These are phyloP conservation scores for Diaporthe sp. DNA, from an alignment of 2,329 filamentous ascomycete genomes.

Conservation along the genomic window DNA sequence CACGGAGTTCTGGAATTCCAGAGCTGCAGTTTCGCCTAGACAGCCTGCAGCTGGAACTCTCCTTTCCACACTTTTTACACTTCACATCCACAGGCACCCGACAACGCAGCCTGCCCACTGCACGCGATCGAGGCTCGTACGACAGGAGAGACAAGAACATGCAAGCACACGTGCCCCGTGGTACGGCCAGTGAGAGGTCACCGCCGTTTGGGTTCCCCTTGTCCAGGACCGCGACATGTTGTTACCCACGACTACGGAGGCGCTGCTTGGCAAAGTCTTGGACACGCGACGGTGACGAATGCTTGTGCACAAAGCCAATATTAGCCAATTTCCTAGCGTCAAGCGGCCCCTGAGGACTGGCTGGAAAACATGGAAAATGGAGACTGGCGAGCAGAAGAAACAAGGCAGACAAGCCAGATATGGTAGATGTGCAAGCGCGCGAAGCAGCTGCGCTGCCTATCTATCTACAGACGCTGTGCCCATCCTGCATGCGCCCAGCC, in stretches of 20 bases:
- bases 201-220: neutral
- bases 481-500: neutral
- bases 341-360: slow-evolving; percentile 29
- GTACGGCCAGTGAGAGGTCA: neutral
- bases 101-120: neutral
- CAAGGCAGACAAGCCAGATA: neutral
- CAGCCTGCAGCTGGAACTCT: neutral
- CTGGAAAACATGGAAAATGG: neutral
- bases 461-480: neutral
- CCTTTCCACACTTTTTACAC: slow-evolving; percentile 38
- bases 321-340: slow-evolving; percentile 27
- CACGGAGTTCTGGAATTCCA: neutral
- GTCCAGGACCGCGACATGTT: slow-evolving; percentile 5
- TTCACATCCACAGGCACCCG: neutral
- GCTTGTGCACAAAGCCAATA: slow-evolving; percentile 30
- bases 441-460: neutral
- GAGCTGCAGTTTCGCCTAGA: neutral
- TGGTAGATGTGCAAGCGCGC: neutral
- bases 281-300: slow-evolving; percentile 25
- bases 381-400: neutral
- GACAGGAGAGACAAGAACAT: slow-evolving; percentile 19
- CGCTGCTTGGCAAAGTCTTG: slow-evolving; percentile 35
- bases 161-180: slow-evolving; percentile 3
- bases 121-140: neutral
- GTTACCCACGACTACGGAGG: slow-evolving; percentile 19